Base-by-base conservation (phyloP, 2,329 filamentous ascomycete species). In the Seiridium unicorne region DNA sequence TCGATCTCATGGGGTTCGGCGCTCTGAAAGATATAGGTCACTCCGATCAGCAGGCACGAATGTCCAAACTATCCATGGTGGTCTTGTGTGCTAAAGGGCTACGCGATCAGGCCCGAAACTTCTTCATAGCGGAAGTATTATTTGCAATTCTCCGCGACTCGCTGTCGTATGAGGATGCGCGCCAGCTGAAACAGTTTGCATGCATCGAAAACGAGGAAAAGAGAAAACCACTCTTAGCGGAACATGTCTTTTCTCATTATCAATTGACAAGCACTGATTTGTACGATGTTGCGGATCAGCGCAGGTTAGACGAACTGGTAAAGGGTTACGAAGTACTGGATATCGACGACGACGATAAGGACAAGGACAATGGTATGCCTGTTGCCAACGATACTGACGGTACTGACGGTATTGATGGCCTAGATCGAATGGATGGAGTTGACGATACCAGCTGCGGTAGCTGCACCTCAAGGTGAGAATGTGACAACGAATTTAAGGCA, bases 1-100 rank as follows among this genome's bases (percentile, higher is more conserved):
- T 76, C 3, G 69, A 73, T 63, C 46, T 73, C 26, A 57, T 66
- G 0, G 73, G 67, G 1, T 67, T 61, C 51, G 66, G 69, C 1
- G 69, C 65, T 5, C 59, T 74, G n/a, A 60, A 69, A 5, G 61
- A 66, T 7, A 68, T 76, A 4, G 11, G 31, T 7, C n/a, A 10
- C 31, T 4, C 10, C 2, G 36, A n/a, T 18, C 32, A 34, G 11
- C 35, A 6, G 7, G 3, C 53, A 59, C 3, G 60, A 65, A 4
- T 18, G 62, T 1, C 62, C 57, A 0, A 32, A 66, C 67, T 71
- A 11, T 73, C 74, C 0, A 72, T 69, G 0, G 67, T 76, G 1
- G 62, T 77, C 26, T 62, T 77, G 1, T 63, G 70, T 6, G 71
- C 69, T 1, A 70, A 74, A 36, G 74, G 74, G 0, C 56, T 76